Evolutionary conservation across 495 filamentous ascomycete genomes (phyloP).

Genomic region (Penicillium simplicissimum): DNA sequence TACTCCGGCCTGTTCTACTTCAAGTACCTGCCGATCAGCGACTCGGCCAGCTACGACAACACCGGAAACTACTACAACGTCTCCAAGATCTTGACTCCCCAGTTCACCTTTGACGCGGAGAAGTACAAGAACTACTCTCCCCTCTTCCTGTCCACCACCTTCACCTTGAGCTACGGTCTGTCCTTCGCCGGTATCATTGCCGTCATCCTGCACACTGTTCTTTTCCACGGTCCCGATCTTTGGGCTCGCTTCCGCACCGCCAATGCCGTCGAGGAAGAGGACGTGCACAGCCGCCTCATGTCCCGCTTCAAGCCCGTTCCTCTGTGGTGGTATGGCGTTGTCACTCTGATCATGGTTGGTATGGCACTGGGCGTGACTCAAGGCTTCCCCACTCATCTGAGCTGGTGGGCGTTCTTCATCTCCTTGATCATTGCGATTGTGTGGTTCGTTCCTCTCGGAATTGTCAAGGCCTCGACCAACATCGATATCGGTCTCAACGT

Average conservation of each 20-base stretch:
- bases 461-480: slow-evolving; percentile 56
- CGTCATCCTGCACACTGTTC: slow-evolving; percentile 53
- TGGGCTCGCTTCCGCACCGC: slow-evolving; percentile 50
- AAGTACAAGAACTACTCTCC: slow-evolving; percentile 61
- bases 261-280: slow-evolving; percentile 56
- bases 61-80: slow-evolving; percentile 54
- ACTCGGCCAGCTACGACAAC: slow-evolving; percentile 59
- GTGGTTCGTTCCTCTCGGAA: slow-evolving; percentile 56
- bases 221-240: slow-evolving; percentile 59
- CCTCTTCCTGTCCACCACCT: slow-evolving; percentile 60
- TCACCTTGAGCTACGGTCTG: slow-evolving; percentile 59
- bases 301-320: slow-evolving; percentile 57
- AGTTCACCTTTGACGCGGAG: slow-evolving; percentile 53
- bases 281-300: slow-evolving; percentile 67
- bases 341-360: slow-evolving; percentile 51
- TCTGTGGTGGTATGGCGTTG: slow-evolving; percentile 61
- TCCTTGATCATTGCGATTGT: slow-evolving; percentile 49
- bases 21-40: slow-evolving; percentile 56
- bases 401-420: slow-evolving; percentile 56
- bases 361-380: slow-evolving; percentile 54
- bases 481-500: slow-evolving; percentile 58
- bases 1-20: slow-evolving; percentile 53
- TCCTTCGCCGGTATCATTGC: slow-evolving; percentile 60
- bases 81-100: slow-evolving; percentile 50
- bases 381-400: slow-evolving; percentile 53